Percentiles rank a stretch among this genome's conserved stretches.
These are phyloP conservation scores for Oxyria digyna DNA, from an alignment of 148 eudicot genomes.

Conservation along the genomic window DNA sequence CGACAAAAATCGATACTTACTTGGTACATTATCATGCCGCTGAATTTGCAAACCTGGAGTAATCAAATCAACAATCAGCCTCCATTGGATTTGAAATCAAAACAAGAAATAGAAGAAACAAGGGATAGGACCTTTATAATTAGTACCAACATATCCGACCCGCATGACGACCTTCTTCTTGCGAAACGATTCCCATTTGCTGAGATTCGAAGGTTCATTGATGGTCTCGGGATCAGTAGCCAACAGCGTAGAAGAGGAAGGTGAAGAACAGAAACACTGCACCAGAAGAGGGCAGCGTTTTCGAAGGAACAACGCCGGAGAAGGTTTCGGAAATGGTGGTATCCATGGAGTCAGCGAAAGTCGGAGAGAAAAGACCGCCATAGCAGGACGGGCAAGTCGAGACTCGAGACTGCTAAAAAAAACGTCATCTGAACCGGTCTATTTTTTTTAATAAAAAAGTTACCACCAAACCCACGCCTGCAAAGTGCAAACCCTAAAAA, in stretches of 20 bases:
- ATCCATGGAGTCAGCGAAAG: slow-evolving; percentile 10
- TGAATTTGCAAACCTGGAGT: slow-evolving; percentile 63
- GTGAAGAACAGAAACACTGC: slow-evolving; percentile 2
- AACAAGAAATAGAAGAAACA: background rate
- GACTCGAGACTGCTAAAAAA: background rate
- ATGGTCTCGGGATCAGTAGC: background rate
- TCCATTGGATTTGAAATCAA: background rate
- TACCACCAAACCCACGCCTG: background rate
- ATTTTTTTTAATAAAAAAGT: background rate
- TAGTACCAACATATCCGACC: slow-evolving; percentile 80
- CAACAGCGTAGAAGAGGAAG: background rate
- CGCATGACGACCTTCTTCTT: slow-evolving; percentile 96
- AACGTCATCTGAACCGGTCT: background rate
- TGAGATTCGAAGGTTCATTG: background rate
- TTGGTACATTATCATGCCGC: slow-evolving; percentile 42
- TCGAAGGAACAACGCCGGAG: background rate
- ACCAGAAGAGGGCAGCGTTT: slow-evolving; percentile 4
- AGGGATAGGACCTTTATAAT: slow-evolving; percentile 48
- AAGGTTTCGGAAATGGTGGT: background rate
- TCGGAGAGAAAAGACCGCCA: slow-evolving; percentile 14
- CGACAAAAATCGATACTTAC: slow-evolving; percentile 24
- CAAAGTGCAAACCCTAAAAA: slow-evolving; percentile 6
- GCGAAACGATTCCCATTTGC: slow-evolving; percentile 59
- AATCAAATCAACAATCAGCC: background rate
- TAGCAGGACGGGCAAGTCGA: slow-evolving; percentile 3